Percentiles rank a stretch among this genome's conserved stretches.
Conservation (phyloP, 1,284 basidiomycete genomes). For the Tilletia indica region DNA sequence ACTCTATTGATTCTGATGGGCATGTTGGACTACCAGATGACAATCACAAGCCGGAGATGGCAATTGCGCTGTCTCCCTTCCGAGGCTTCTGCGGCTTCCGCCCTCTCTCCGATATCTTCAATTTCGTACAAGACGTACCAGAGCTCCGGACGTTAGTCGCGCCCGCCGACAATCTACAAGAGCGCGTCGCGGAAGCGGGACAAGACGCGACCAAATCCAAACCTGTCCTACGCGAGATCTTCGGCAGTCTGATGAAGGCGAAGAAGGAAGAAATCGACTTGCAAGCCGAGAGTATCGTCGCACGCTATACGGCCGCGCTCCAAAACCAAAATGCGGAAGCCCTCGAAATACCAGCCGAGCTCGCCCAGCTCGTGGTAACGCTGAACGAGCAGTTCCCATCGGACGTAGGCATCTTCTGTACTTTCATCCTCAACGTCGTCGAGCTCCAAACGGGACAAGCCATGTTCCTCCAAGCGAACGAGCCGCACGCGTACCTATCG, state of each 20-base stretch:
- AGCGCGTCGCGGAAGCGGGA: background rate
- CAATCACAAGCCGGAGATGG: constrained; percentile 98
- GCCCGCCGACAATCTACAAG: constrained; percentile 14
- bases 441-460: constrained; percentile 78
- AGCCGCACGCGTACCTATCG: constrained; percentile 92
- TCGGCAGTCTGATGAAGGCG: constrained; percentile 40
- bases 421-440: constrained; percentile 85
- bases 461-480: constrained; percentile 90
- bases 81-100: constrained; percentile 86
- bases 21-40: constrained; percentile 63
- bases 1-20: background rate
- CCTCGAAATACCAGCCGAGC: constrained; percentile 29
- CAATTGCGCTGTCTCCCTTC: constrained; percentile 88
- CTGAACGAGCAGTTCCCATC: constrained; percentile 81
- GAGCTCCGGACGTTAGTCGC: constrained; percentile 66
- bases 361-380: constrained; percentile 67
- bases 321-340: constrained; percentile 15
- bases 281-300: constrained; percentile 7
- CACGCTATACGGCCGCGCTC: constrained; percentile 19
- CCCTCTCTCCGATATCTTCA: constrained; percentile 71
- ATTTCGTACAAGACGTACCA: constrained; percentile 69
- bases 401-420: constrained; percentile 92
- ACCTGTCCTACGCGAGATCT: constrained; percentile 31
- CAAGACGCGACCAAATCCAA: constrained; percentile 23
- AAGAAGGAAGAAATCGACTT: constrained; percentile 19